Conservation (phyloP, 2,329 filamentous ascomycete genomes). For the Xylariaceae sp. region DNA sequence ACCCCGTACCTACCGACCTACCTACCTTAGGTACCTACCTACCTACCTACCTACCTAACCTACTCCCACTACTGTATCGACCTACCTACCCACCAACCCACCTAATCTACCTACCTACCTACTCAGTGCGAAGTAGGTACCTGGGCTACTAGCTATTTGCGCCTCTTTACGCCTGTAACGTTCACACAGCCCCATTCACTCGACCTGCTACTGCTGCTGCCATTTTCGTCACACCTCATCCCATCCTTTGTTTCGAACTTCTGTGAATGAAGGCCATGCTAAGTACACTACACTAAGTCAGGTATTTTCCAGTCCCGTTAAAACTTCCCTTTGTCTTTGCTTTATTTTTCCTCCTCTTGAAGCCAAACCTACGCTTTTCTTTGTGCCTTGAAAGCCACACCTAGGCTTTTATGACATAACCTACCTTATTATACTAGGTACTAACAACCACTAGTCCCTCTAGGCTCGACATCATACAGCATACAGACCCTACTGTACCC, state of each 20-base stretch:
- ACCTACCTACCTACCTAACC: conserved; percentile 3
- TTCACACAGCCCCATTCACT: conserved; percentile 15
- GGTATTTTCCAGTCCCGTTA: background rate
- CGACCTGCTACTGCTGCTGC: conserved; percentile 2
- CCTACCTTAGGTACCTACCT: conserved; percentile 4
- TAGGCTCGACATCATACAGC: too few relatives aligned
- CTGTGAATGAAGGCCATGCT: conserved; percentile 1
- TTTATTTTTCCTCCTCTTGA: background rate
- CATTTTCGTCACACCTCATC: conserved; percentile 1
- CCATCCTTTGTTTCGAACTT: background rate
- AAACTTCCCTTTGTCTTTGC: background rate
- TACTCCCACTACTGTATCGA: too few relatives aligned
- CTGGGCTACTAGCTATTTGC: conserved; percentile 8
- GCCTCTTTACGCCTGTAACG: conserved; percentile 15
- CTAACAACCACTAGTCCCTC: too few relatives aligned
- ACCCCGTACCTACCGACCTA: background rate
- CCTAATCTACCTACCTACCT: conserved; percentile 1
- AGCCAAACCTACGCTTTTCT: background rate
- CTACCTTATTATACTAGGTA: conserved; percentile 16
- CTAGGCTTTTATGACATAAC: background rate
- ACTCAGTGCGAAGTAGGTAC: too few relatives aligned
- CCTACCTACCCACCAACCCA: conserved; percentile 1
- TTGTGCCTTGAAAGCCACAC: background rate
- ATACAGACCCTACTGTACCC: too few relatives aligned
- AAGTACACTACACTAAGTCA: conserved; percentile 1